Conservation (phyloP, 1,284 basidiomycete genomes). For the Termitomyces sp. region DNA sequence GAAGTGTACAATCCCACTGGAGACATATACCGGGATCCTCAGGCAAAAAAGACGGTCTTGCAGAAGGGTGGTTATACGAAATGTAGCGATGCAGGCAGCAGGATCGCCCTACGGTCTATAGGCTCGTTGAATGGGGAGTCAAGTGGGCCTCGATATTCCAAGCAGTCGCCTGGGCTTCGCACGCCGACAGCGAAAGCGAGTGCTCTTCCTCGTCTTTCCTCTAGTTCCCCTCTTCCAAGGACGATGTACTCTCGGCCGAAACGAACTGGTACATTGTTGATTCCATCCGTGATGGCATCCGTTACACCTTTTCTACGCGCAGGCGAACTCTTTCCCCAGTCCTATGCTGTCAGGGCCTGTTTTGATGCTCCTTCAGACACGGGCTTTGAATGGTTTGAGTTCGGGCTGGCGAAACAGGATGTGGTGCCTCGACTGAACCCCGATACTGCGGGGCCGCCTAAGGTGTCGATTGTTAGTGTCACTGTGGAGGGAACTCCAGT, state of each 20-base stretch:
- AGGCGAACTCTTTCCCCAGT: slow-evolving; percentile 27
- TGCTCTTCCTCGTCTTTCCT: slow-evolving; percentile 22
- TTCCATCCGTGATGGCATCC: slow-evolving; percentile 50
- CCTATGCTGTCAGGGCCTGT: slow-evolving; percentile 55
- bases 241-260: slow-evolving; percentile 30
- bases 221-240: slow-evolving; percentile 22
- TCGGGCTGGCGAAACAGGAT: slow-evolving; percentile 55
- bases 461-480: slow-evolving; percentile 51
- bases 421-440: not conserved
- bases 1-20: slow-evolving; percentile 60
- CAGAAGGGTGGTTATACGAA: slow-evolving; percentile 52
- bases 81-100: slow-evolving; percentile 52
- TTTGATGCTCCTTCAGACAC: slow-evolving; percentile 52
- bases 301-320: slow-evolving; percentile 47
- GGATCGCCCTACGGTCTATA: slow-evolving; percentile 46
- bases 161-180: slow-evolving; percentile 16
- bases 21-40: slow-evolving; percentile 47
- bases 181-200: slow-evolving; percentile 20
- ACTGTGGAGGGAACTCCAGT: slow-evolving; percentile 64
- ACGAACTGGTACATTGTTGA: slow-evolving; percentile 54
- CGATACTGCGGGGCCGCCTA: slow-evolving; percentile 26
- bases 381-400: slow-evolving; percentile 69
- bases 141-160: slow-evolving; percentile 10
- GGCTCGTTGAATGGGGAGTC: slow-evolving; percentile 18
- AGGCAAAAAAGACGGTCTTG: slow-evolving; percentile 55